Percentiles rank a stretch among this genome's conserved stretches.
phyloP scores from a whole-genome alignment of 371 early-diverging fungal genomes.

The Apophysomyces ossiformis region DNA sequence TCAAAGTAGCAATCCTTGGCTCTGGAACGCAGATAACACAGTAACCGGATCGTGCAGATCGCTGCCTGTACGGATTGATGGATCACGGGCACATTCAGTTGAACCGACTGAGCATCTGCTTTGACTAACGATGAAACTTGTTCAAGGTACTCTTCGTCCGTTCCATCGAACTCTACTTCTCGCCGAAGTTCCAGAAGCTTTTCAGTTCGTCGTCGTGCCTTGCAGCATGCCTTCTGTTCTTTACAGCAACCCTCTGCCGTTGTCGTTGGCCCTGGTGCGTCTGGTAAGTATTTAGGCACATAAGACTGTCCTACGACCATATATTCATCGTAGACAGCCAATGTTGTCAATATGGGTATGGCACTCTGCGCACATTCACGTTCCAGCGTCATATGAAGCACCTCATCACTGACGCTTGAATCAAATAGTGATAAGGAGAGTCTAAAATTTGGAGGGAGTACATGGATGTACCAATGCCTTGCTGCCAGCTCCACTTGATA shows the following conservation, averaged over 20 bases:
- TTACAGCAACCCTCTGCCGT: neutral
- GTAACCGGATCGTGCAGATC: slow-evolving; percentile 22
- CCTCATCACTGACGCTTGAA: slow-evolving; percentile 9
- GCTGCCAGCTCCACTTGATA: slow-evolving; percentile 15
- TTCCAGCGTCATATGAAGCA: neutral
- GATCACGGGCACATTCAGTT: slow-evolving; percentile 21
- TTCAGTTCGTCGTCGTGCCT: neutral
- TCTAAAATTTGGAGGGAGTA: slow-evolving; percentile 8
- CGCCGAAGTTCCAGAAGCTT: slow-evolving; percentile 14
- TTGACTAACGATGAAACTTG: slow-evolving; percentile 6
- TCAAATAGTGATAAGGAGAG: slow-evolving; percentile 15
- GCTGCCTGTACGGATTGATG: slow-evolving; percentile 25
- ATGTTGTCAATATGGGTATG: slow-evolving; percentile 8
- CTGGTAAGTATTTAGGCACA: neutral
- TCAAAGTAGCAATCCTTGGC: slow-evolving; percentile 30
- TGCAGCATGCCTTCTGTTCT: neutral
- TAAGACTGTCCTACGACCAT: slow-evolving; percentile 5
- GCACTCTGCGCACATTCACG: neutral
- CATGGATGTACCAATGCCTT: slow-evolving; percentile 16
- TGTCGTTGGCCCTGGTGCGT: neutral
- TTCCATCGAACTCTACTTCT: slow-evolving; percentile 17
- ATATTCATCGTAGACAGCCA: slow-evolving; percentile 13
- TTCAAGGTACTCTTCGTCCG: slow-evolving; percentile 25
- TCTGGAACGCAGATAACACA: slow-evolving; percentile 21
- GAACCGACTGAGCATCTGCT: neutral